Conservation (phyloP, 2,329 filamentous ascomycete genomes). For the Lasiodiplodia gonubiensis region DNA sequence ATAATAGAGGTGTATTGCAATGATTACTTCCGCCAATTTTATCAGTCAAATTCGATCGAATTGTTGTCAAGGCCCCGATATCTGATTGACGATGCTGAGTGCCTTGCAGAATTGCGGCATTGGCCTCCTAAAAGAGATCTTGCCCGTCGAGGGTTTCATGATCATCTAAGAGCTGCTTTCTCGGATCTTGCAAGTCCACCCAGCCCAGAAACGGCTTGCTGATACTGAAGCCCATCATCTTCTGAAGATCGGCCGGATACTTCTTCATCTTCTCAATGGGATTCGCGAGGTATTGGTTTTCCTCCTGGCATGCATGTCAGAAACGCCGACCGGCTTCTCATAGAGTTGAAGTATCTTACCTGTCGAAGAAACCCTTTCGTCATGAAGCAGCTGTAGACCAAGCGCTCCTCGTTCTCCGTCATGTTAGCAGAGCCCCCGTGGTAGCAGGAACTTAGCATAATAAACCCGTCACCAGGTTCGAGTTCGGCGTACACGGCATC, state of each 20-base stretch:
- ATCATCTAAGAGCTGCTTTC: no score
- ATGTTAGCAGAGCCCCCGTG: conserved; percentile 45
- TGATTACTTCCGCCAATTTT: neutral
- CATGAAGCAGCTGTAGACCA: conserved; percentile 44
- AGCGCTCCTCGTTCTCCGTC: conserved; percentile 40
- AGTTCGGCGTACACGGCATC: conserved; percentile 37
- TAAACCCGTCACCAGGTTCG: conserved; percentile 44
- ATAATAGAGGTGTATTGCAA: neutral
- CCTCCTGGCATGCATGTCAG: conserved; percentile 34
- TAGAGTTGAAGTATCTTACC: no score
- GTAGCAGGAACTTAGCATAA: conserved; percentile 44
- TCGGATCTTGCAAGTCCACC: conserved; percentile 10
- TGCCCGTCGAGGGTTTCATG: no score
- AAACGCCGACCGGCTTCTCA: no score
- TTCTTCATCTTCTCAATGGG: conserved; percentile 35
- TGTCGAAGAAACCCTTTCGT: conserved; percentile 44
- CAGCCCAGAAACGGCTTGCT: conserved; percentile 30
- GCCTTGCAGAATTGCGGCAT: no score
- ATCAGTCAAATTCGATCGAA: neutral
- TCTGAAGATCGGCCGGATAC: conserved; percentile 30
- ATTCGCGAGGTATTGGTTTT: conserved; percentile 48
- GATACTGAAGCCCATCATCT: conserved; percentile 33
- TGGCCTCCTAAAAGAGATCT: no score
- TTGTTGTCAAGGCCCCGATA: neutral
- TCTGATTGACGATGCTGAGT: no score